phyloP scores from a whole-genome alignment of 257 asterid genomes.

The Solanum chmielewskii region DNA sequence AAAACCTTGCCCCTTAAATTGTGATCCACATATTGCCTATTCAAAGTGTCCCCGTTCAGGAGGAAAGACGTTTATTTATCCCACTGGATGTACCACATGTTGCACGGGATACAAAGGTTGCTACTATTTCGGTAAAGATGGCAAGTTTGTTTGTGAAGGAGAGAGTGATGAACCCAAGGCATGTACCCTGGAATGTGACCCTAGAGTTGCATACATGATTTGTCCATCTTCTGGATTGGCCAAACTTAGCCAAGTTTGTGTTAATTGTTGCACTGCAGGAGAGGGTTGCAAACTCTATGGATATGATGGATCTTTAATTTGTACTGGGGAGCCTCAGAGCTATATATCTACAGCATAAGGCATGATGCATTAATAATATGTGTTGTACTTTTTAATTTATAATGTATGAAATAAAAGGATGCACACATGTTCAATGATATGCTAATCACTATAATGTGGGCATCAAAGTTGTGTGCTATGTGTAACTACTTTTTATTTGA shows the following conservation, averaged over 20 bases:
- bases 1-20: background rate
- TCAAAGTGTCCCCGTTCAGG: background rate
- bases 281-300: background rate
- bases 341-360: background rate
- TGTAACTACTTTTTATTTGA: background rate
- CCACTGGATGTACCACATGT: background rate
- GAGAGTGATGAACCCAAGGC: background rate
- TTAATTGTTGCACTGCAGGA: background rate
- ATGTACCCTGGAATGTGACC: background rate
- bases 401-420: background rate
- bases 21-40: background rate
- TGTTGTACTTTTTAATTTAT: background rate
- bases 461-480: background rate
- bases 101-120: background rate
- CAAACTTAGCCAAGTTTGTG: background rate
- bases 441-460: background rate
- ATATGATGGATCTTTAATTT: background rate
- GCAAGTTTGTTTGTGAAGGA: background rate
- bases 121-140: background rate
- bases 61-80: background rate
- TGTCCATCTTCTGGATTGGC: background rate
- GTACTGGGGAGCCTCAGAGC: background rate
- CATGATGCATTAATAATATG: background rate
- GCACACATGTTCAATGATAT: no score
- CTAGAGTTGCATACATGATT: background rate